phyloP scores from a whole-genome alignment of 1,284 basidiomycete genomes.

The Termitomyces sp. region DNA sequence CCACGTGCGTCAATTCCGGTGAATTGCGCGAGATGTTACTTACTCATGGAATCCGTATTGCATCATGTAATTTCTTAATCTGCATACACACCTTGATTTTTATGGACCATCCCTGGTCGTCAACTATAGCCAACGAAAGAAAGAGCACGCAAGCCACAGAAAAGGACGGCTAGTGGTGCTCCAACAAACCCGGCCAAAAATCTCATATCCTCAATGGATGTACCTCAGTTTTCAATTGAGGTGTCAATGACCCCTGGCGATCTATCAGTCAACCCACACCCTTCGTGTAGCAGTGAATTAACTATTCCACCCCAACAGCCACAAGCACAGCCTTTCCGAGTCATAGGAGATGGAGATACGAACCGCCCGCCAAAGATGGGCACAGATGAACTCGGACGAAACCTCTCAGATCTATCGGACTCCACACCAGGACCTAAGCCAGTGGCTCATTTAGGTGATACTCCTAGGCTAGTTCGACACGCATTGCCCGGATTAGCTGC shows the following conservation, averaged over 20 bases:
- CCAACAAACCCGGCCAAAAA: not conserved
- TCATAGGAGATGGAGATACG: not conserved
- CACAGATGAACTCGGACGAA: not conserved
- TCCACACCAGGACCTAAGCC: not conserved
- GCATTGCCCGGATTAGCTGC: slow-evolving; percentile 11
- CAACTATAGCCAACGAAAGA: slow-evolving; percentile 60
- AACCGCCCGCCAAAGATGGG: not conserved
- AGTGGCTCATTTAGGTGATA: not conserved
- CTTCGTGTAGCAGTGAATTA: not conserved
- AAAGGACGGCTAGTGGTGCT: slow-evolving; percentile 3
- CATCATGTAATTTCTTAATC: slow-evolving; percentile 20
- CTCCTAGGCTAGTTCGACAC: slow-evolving; percentile 5
- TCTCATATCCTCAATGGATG: not conserved
- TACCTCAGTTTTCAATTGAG: not conserved
- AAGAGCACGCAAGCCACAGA: slow-evolving; percentile 41
- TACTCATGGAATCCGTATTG: slow-evolving; percentile 29
- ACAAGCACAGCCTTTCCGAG: not conserved
- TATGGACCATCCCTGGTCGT: slow-evolving; percentile 20
- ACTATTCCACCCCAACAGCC: not conserved
- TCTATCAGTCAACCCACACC: not conserved
- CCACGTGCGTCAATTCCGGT: slow-evolving; percentile 80
- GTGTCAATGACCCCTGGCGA: not conserved
- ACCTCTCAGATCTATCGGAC: not conserved
- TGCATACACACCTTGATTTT: slow-evolving; percentile 24
- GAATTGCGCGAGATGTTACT: slow-evolving; percentile 36